Evolutionary conservation across 495 filamentous ascomycete species (phyloP).

Genomic region (Neurospora pannonica): DNA sequence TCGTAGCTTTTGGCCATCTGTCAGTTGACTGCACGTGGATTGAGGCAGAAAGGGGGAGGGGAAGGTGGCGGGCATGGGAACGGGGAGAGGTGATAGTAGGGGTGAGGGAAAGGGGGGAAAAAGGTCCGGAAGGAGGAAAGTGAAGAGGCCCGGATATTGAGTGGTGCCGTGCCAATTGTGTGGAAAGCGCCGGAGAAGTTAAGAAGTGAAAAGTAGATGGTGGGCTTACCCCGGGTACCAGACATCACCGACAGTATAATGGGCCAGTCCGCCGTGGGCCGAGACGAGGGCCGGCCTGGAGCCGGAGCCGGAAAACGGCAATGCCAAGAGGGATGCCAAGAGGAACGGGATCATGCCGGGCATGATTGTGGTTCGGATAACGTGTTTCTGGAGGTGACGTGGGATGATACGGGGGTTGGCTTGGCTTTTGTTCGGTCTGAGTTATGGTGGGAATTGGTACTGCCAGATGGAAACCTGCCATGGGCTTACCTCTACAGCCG

Average conservation of each 20-base stretch:
- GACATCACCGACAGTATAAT: slow-evolving; percentile 40
- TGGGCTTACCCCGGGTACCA: slow-evolving; percentile 38
- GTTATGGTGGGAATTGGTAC: too few relatives aligned
- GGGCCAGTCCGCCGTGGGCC: slow-evolving; percentile 36
- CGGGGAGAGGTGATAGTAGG: neutral
- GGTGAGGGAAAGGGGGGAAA: neutral
- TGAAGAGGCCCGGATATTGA: neutral
- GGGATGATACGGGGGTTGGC: too few relatives aligned
- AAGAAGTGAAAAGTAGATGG: too few relatives aligned
- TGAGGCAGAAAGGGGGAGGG: neutral
- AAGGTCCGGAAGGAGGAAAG: neutral
- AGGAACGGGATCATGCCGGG: slow-evolving; percentile 8
- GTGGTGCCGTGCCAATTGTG: neutral
- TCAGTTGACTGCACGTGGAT: neutral
- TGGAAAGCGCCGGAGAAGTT: too few relatives aligned
- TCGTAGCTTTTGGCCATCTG: slow-evolving; percentile 23
- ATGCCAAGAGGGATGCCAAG: slow-evolving; percentile 17
- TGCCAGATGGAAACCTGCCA: too few relatives aligned
- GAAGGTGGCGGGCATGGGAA: neutral
- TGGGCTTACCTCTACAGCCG: too few relatives aligned
- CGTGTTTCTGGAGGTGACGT: too few relatives aligned
- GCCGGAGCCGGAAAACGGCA: neutral
- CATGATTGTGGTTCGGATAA: too few relatives aligned
- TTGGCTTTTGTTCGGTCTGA: too few relatives aligned
- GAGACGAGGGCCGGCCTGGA: slow-evolving; percentile 8